A percentile compares a stretch with the other conserved stretches of the same genome.
Evolutionary conservation across 139 green algal species (phyloP).

Genomic region (Astrephomene gubernaculifera): DNA sequence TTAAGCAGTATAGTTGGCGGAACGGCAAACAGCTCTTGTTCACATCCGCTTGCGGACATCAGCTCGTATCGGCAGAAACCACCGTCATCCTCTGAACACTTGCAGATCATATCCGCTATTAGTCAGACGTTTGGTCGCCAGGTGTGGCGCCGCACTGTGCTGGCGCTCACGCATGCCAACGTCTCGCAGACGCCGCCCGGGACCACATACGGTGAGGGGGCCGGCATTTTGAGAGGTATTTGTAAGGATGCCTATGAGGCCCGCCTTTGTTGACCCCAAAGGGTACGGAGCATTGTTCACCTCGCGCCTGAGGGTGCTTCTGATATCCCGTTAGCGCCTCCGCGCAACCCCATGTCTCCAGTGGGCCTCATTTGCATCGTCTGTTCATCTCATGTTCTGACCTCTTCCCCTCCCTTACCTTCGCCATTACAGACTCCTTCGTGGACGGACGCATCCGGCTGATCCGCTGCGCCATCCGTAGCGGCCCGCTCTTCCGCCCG

Average conservation of each 20-base stretch:
- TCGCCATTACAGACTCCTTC: conserved; percentile 54
- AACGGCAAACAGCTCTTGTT: no score
- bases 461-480: conserved; percentile 47
- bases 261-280: no score
- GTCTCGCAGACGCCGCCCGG: conserved; percentile 61
- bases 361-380: no score
- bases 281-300: no score
- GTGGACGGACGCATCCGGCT: conserved; percentile 51
- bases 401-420: neutral
- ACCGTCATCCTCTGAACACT: neutral
- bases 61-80: no score
- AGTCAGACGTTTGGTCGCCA: conserved; percentile 56
- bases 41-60: no score
- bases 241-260: no score
- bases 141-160: conserved; percentile 68
- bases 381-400: neutral
- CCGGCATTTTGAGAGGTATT: neutral
- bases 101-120: conserved; percentile 65
- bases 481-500: conserved; percentile 39
- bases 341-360: no score
- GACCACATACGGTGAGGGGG: conserved; percentile 53
- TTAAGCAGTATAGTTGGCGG: no score
- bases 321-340: no score
- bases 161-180: conserved; percentile 70
- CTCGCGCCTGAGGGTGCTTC: no score